phyloP scores from a whole-genome alignment of 495 filamentous ascomycete genomes.

The Astrocystis sublimbata region DNA sequence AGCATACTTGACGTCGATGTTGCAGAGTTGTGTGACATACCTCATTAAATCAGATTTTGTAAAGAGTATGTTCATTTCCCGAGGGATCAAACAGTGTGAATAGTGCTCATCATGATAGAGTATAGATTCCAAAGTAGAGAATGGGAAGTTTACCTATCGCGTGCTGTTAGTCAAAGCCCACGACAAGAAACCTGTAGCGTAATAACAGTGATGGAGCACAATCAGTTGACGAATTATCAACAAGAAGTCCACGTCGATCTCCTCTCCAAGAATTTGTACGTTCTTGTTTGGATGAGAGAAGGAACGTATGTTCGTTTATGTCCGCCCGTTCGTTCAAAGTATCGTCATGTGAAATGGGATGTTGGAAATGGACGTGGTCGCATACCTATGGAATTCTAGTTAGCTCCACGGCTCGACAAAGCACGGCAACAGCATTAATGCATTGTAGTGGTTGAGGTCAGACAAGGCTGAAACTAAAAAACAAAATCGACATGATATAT shows the following conservation, averaged over 20 bases:
- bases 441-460: slow-evolving; percentile 54
- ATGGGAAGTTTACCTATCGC: slow-evolving; percentile 44
- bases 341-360: slow-evolving; percentile 70
- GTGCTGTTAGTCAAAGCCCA: slow-evolving; percentile 37
- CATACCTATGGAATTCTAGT: slow-evolving; percentile 57
- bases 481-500: slow-evolving; percentile 85
- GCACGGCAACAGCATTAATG: slow-evolving; percentile 31
- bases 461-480: slow-evolving; percentile 99
- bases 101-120: slow-evolving; percentile 56
- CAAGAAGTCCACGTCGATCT: slow-evolving; percentile 73
- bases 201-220: slow-evolving; percentile 24
- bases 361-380: slow-evolving; percentile 33
- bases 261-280: slow-evolving; percentile 88
- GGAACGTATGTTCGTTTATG: slow-evolving; percentile 73
- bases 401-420: slow-evolving; percentile 28
- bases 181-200: not conserved
- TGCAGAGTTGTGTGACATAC: slow-evolving; percentile 51
- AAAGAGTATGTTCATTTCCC: slow-evolving; percentile 71
- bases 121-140: slow-evolving; percentile 23
- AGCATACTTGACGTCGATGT: slow-evolving; percentile 38
- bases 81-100: slow-evolving; percentile 98
- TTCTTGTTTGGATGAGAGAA: slow-evolving; percentile 65
- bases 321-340: slow-evolving; percentile 98
- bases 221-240: slow-evolving; percentile 98
- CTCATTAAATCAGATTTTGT: slow-evolving; percentile 99